phyloP scores from a whole-genome alignment of 805 yeast genomes.

The Wickerhamiella sergipiensis region DNA sequence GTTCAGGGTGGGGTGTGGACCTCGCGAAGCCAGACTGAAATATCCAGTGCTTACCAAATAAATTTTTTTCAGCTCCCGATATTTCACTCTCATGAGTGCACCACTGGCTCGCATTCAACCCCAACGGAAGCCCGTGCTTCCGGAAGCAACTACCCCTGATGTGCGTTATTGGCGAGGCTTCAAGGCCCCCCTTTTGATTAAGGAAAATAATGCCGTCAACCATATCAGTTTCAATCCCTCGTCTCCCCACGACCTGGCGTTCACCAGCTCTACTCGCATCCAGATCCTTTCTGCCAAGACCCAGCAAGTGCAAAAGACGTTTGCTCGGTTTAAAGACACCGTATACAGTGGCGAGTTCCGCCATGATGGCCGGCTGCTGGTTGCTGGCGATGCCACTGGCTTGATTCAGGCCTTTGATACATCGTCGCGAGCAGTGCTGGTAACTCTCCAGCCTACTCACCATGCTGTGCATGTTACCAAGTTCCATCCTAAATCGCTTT shows the following conservation, averaged over 20 bases:
- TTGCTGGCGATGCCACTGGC: slow-evolving; percentile 94
- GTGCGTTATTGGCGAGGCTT: slow-evolving; percentile 90
- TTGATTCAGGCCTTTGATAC: slow-evolving; percentile 84
- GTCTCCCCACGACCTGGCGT: slow-evolving; percentile 78
- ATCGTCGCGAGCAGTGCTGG: slow-evolving; percentile 60
- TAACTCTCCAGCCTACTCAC: slow-evolving; percentile 67
- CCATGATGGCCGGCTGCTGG: slow-evolving; percentile 77
- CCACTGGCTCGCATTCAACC: slow-evolving; percentile 13
- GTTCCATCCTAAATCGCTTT: slow-evolving; percentile 66
- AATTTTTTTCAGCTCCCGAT: neutral
- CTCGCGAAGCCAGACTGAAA: neutral
- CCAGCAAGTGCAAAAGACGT: slow-evolving; percentile 76
- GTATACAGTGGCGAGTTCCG: slow-evolving; percentile 88
- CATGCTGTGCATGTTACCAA: slow-evolving; percentile 90
- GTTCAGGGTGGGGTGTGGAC: neutral
- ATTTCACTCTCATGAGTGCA: slow-evolving; percentile 16
- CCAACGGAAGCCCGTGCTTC: slow-evolving; percentile 13
- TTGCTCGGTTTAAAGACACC: slow-evolving; percentile 76
- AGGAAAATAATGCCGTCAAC: slow-evolving; percentile 84
- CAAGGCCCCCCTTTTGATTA: slow-evolving; percentile 72
- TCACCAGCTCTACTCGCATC: slow-evolving; percentile 79
- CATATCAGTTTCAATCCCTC: slow-evolving; percentile 80
- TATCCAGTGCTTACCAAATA: slow-evolving; percentile 1
- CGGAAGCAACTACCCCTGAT: slow-evolving; percentile 32
- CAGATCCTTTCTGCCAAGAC: slow-evolving; percentile 92